These are phyloP conservation scores for Talaromyces nanjingensis DNA, from an alignment of 495 filamentous ascomycete species.

Conservation along the genomic window DNA sequence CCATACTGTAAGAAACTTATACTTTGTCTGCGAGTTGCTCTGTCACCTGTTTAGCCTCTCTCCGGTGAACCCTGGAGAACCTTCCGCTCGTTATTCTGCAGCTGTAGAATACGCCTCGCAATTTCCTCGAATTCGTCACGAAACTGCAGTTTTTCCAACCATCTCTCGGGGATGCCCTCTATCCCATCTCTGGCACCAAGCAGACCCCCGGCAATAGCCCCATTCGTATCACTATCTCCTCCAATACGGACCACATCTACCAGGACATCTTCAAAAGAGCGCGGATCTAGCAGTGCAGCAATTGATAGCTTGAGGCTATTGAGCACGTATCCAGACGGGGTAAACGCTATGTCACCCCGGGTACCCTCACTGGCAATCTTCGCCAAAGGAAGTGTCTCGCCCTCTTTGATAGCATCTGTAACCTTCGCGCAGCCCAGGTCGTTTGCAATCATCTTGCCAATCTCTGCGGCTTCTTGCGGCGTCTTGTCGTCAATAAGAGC, in stretches of 20 bases:
- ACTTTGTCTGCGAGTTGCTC: too few relatives aligned
- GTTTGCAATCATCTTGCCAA: background rate
- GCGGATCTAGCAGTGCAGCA: background rate
- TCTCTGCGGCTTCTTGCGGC: background rate
- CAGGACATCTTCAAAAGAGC: constrained; percentile 4
- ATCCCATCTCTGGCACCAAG: constrained; percentile 39
- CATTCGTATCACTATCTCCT: constrained; percentile 45
- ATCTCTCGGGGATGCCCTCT: constrained; percentile 25
- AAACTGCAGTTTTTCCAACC: constrained; percentile 25
- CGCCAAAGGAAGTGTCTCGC: constrained; percentile 3
- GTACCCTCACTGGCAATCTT: background rate
- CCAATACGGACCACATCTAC: constrained; percentile 36
- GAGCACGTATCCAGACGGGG: background rate
- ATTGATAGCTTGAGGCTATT: background rate
- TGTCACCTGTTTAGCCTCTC: too few relatives aligned
- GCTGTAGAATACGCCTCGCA: background rate
- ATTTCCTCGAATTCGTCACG: constrained; percentile 1
- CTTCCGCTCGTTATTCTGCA: background rate
- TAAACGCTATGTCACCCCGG: background rate
- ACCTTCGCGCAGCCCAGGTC: background rate
- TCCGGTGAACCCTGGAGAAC: too few relatives aligned
- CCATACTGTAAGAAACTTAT: too few relatives aligned
- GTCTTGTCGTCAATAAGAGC: background rate
- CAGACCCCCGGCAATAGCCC: constrained; percentile 42
- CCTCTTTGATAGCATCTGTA: background rate